Evolutionary conservation across 1,284 basidiomycete genomes (phyloP).

Genomic region (Papiliotrema flavescens): DNA sequence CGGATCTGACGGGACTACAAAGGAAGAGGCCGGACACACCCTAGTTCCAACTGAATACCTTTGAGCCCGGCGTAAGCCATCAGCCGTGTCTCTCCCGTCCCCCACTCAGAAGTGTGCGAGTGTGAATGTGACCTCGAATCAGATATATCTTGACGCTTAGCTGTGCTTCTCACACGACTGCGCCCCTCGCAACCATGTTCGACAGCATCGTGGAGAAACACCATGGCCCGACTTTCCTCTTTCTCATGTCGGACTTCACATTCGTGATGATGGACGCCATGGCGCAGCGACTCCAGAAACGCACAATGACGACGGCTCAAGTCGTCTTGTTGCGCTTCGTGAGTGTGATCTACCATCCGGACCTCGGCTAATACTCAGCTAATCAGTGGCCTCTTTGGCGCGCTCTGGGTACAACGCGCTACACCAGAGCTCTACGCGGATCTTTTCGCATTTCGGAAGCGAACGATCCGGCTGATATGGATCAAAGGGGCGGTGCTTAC

Average conservation of each 20-base stretch:
- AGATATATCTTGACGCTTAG: too few relatives aligned
- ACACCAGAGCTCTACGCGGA: neutral
- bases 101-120: too few relatives aligned
- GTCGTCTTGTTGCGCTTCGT: neutral
- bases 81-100: too few relatives aligned
- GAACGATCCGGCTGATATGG: neutral
- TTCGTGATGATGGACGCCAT: neutral
- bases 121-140: too few relatives aligned
- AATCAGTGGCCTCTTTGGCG: neutral
- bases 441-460: neutral
- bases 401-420: neutral
- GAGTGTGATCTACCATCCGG: neutral
- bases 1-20: too few relatives aligned
- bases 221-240: neutral
- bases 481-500: neutral
- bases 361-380: neutral
- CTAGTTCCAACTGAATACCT: too few relatives aligned
- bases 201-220: too few relatives aligned
- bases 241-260: neutral
- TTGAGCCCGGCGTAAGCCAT: too few relatives aligned
- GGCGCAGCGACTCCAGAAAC: neutral
- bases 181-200: too few relatives aligned
- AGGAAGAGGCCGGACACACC: too few relatives aligned
- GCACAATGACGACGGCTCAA: neutral
- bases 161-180: too few relatives aligned